Evolutionary conservation across 2,329 filamentous ascomycete genomes (phyloP).

Genomic region (Phialophora chinensis): DNA sequence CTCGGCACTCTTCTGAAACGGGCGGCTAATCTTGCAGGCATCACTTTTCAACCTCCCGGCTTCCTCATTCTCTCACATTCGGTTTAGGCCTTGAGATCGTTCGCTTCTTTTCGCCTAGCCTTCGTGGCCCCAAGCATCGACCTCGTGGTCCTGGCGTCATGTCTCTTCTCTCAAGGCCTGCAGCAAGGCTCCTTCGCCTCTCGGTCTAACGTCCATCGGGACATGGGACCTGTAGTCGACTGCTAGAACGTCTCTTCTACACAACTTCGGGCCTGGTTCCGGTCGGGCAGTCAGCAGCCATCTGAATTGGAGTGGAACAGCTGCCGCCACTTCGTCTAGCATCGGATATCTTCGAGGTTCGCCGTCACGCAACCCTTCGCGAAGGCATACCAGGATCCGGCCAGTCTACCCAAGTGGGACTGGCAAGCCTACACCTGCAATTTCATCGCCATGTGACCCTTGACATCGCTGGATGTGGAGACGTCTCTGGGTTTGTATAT

Average conservation of each 20-base stretch:
- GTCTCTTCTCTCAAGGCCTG: constrained; percentile 1
- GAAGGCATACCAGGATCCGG: constrained; percentile 8
- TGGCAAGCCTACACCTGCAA: constrained; percentile 27
- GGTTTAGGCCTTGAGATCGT: neutral
- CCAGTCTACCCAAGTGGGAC: constrained; percentile 5
- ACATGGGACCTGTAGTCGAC: neutral
- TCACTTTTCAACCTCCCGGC: constrained; percentile 7
- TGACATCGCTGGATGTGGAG: constrained; percentile 3
- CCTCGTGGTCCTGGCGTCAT: neutral
- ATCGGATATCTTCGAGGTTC: constrained; percentile 1
- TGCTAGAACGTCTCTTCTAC: neutral
- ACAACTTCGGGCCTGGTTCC: constrained; percentile 5
- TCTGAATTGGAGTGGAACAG: constrained; percentile 23
- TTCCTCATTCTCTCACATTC: constrained; percentile 12
- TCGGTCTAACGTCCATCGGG: neutral
- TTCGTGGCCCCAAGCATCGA: neutral
- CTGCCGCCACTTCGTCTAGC: constrained; percentile 9
- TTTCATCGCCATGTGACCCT: constrained; percentile 19
- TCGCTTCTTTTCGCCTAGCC: constrained; percentile 23
- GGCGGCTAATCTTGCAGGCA: constrained; percentile 16
- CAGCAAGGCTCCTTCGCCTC: neutral
- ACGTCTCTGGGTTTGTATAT: constrained; percentile 18
- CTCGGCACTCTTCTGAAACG: constrained; percentile 28
- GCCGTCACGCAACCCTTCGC: constrained; percentile 13
- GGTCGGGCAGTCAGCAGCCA: constrained; percentile 10